phyloP scores from a whole-genome alignment of 176 grass and related monocot species.

The Raddia guianensis region DNA sequence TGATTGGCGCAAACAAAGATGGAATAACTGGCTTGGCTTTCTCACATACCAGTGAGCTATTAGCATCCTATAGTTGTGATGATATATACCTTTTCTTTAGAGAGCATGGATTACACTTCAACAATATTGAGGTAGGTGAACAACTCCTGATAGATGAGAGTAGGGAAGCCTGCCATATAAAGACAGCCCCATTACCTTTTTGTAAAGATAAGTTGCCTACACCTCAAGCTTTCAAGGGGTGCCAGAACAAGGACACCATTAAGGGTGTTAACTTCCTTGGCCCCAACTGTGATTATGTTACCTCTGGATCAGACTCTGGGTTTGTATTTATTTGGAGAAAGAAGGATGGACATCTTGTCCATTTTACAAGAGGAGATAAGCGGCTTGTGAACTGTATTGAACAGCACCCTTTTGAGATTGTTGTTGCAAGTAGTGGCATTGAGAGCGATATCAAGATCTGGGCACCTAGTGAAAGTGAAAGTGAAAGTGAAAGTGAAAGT shows the following conservation, averaged over 20 bases:
- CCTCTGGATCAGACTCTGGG: constrained; percentile 77
- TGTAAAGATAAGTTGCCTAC: constrained; percentile 28
- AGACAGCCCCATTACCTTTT: constrained; percentile 14
- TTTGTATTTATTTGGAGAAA: constrained; percentile 84
- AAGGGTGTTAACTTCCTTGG: constrained; percentile 81
- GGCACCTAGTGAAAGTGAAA: constrained; percentile 50
- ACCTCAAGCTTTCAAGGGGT: constrained; percentile 52
- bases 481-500: constrained; percentile 42
- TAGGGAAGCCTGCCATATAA: constrained; percentile 9
- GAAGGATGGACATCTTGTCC: constrained; percentile 57
- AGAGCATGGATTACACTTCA: constrained; percentile 56
- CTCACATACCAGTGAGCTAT: constrained; percentile 66
- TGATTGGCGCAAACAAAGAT: constrained; percentile 32
- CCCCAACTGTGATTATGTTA: constrained; percentile 79
- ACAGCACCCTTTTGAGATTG: constrained; percentile 64
- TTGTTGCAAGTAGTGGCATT: constrained; percentile 68
- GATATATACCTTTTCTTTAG: constrained; percentile 76
- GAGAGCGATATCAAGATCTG: constrained; percentile 75
- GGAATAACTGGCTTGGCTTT: constrained; percentile 80
- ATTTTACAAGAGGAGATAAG: constrained; percentile 65
- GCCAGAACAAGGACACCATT: constrained; percentile 49
- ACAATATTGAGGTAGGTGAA: constrained; percentile 37
- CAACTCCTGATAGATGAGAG: constrained; percentile 25
- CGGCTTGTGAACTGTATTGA: constrained; percentile 68
- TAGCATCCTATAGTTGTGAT: constrained; percentile 62